Evolutionary conservation across 345 rosid genomes (phyloP), one percentile per base, ranked within the genome.

Genomic region (Theobroma cacao): DNA sequence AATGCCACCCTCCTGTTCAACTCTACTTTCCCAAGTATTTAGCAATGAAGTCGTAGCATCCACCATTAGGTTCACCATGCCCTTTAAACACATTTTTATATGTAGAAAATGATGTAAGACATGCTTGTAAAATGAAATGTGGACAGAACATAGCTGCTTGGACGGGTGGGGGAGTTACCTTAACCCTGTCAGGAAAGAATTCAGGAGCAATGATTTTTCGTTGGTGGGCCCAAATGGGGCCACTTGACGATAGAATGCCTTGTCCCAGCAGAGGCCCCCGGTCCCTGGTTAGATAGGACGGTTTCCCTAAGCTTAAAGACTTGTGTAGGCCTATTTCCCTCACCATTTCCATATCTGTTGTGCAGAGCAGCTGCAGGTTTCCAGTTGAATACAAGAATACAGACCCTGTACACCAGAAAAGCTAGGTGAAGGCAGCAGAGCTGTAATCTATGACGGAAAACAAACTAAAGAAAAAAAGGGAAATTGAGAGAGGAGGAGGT

Each of bases 181-280:
- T 86, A 36, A 85, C 87, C 80, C 79, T 85, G 72, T 85, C 88
- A 7, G 79, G 62, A 61, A 83, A 84, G 41, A 85, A 78, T 43
- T 85, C 85, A 12, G 88, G 91, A 48, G 90, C 84, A 26, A 89
- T 84, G 15, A 88, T 84, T 77, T 78, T 79, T 69, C 88, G 65
- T 14, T 78, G 92, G 64, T 82, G 77, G 17, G 80, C 83, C 91
- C 89, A 88, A 5, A 79, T 2, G 1, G 79, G 68, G 36, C 91
- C 91, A 36, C 79, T 84, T 11, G 91, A 81, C 0, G 89, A 73
- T 7, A 84, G 0, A 81, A 91, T 85, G 56, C 92, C 88, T 17
- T 82, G 66, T 11, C 91, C 94, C 7, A 91, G 74, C 33, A 88
- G 72, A 13, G 90, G 87, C 4, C 86, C 87, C 15, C 73, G 70